Base-by-base conservation (phyloP, 1,284 basidiomycete species). In the Austropuccinia psidii region DNA sequence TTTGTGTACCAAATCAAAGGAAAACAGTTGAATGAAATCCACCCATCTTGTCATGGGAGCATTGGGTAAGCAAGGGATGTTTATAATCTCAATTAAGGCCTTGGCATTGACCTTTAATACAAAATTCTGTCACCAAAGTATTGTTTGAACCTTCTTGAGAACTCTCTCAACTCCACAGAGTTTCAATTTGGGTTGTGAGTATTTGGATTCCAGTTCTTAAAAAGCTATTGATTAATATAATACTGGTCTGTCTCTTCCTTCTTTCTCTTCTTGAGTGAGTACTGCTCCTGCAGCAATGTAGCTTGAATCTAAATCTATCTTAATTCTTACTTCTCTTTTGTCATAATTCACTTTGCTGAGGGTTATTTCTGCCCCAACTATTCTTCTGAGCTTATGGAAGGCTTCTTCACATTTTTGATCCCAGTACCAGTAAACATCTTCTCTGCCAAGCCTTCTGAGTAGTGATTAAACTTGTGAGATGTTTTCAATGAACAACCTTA, bases 31-130 rank as follows among this genome's bases (percentile, higher is more conserved):
- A 29, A 68, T 68, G 27, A 54, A 57, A 8, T 47, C 50, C 2
- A 55, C 13, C 49, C 65, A 68, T 43, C 50, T 57, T 15, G 65
- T 68, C 64, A 66, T 66, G 4, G 64, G 64, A 15, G 47, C 64
- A 52, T 66, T 68, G 0, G 66, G 66, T 24, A 68, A 54, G 15
- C 7, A 4, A 19, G 47, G 45, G 29, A 31, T 33, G 29, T 66
- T 66, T 15, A 65, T 65, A 41, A 69, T 69, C 33, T 69, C 35
- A 27, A 69, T 69, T 9, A 69, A 54, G 21, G 49, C 39, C 31
- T 69, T 69, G 9, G 66, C 52, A 58, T 69, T 52, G 17, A 69
- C 54, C n/a, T 55, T 21, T 19, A 55, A 24, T 24, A 27, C n/a
- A 4, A 55, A 19, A 19, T 52, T 13, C 27, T 52, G 50, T 8